phyloP scores from a whole-genome alignment of 108 stramenopile species.

The Cyclostephanos tholiformis region DNA sequence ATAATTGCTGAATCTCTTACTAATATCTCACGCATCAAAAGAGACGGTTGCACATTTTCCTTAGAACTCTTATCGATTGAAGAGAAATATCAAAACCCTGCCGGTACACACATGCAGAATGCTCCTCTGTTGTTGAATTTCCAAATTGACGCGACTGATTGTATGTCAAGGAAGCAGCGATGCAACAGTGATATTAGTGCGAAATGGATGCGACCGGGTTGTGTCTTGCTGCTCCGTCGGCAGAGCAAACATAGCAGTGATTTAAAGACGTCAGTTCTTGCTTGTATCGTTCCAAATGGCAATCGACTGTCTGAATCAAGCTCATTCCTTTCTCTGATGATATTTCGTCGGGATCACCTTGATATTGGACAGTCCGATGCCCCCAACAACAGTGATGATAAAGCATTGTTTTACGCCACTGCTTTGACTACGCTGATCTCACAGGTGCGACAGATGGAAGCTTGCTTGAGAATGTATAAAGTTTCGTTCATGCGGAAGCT shows the following conservation, averaged over 20 bases:
- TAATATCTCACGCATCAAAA: slow-evolving; percentile 1
- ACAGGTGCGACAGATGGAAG: slow-evolving; percentile 75
- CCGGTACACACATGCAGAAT: slow-evolving; percentile 18
- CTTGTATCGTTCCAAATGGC: slow-evolving; percentile 39
- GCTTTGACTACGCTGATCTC: slow-evolving; percentile 69
- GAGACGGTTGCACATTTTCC: slow-evolving; percentile 8
- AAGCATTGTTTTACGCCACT: slow-evolving; percentile 41
- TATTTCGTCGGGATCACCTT: slow-evolving; percentile 46
- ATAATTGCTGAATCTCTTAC: slow-evolving; percentile 51
- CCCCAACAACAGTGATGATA: slow-evolving; percentile 4
- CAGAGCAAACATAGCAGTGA: neutral
- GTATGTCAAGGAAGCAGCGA: slow-evolving; percentile 1
- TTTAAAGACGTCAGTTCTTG: slow-evolving; percentile 37
- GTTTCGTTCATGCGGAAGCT: slow-evolving; percentile 69
- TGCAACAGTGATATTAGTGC: slow-evolving; percentile 1
- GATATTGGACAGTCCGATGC: slow-evolving; percentile 7
- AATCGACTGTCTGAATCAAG: slow-evolving; percentile 6
- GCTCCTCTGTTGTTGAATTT: slow-evolving; percentile 42
- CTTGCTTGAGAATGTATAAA: slow-evolving; percentile 55
- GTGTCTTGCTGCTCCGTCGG: slow-evolving; percentile 33
- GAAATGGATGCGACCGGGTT: slow-evolving; percentile 31
- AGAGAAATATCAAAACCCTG: slow-evolving; percentile 39
- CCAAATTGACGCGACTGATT: slow-evolving; percentile 26
- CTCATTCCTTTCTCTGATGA: slow-evolving; percentile 49
- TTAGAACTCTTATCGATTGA: slow-evolving; percentile 29